phyloP scores from a whole-genome alignment of 345 rosid genomes.

The Salix udensis region DNA sequence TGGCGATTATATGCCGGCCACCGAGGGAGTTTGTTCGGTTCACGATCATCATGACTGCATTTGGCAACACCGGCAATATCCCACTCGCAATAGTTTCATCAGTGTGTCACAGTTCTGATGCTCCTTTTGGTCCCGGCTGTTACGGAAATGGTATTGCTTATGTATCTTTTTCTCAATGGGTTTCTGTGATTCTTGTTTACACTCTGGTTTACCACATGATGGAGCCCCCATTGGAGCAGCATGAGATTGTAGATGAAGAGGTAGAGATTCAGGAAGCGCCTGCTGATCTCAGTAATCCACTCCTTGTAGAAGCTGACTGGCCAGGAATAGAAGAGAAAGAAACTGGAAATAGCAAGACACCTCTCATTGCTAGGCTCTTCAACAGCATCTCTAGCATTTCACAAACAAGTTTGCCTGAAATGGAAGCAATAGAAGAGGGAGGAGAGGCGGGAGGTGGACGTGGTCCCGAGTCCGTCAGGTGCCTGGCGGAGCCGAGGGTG shows the following conservation, averaged over 20 bases:
- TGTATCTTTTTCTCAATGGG: constrained; percentile 44
- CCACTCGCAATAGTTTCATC: constrained; percentile 30
- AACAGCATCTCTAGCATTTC: constrained; percentile 52
- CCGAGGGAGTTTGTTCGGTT: constrained; percentile 36
- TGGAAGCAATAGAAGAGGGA: constrained; percentile 30
- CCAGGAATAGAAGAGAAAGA: constrained; percentile 92
- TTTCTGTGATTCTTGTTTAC: constrained; percentile 37
- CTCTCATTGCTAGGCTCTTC: constrained; percentile 67
- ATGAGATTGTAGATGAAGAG: constrained; percentile 18
- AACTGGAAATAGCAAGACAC: constrained; percentile 73
- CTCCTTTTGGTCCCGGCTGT: constrained; percentile 29
- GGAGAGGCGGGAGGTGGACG: constrained; percentile 24
- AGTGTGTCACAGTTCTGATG: constrained; percentile 24
- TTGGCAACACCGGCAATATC: constrained; percentile 46
- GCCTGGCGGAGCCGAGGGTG: constrained; percentile 82
- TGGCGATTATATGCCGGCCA: constrained; percentile 34
- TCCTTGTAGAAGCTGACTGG: constrained; percentile 74
- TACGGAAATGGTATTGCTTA: constrained; percentile 34
- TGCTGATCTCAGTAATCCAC: constrained; percentile 18
- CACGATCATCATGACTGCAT: constrained; percentile 37
- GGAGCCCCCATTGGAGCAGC: constrained; percentile 38
- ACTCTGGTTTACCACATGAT: constrained; percentile 50
- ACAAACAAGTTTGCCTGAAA: constrained; percentile 43
- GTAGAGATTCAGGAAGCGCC: constrained; percentile 6
- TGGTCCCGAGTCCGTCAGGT: constrained; percentile 62